Base-by-base conservation (phyloP, 805 yeast species). In the Lipomyces kockii region DNA sequence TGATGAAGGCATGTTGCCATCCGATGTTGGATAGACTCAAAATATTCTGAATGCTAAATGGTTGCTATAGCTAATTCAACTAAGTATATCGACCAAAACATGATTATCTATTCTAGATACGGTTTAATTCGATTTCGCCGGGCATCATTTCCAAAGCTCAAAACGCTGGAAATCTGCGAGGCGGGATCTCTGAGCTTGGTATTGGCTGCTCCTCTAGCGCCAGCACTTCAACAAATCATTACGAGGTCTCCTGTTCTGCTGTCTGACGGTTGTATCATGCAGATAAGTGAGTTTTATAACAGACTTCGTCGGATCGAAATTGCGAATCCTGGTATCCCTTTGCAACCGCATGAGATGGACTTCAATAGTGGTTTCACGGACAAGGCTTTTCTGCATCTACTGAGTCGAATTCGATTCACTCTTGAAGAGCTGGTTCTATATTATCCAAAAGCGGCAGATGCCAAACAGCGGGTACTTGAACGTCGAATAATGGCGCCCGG, bases 241-340 rank as follows among this genome's bases (percentile, higher is more conserved):
- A 52, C 55, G 2, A 25, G 55, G 11, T 52, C 55, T 6, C 34
- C 55, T 11, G 55, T 52, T 17, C 29, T 52, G n/a, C 55, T 52
- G n/a, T 52, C 55, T 7, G 55, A 25, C n/a, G 55, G 55, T n/a
- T 52, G 34, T 25, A 52, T 52, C 55, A 11, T 29, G 27, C 55
- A 29, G 34, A 25, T 52, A 25, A 17, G 34, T 29, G 55, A 25
- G 27, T 29, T 52, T 29, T 52, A 52, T 29, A 4, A 8, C 55
- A 52, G n/a, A 12, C 55, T 52, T 29, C 55, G 55, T 20, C 55
- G 55, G 8, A 29, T 52, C 34, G 55, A 52, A 52, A 25, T 52
- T 29, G 55, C 55, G n/a, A 52, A 52, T 9, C 55, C 55, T 11
- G 55, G 55, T 22, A 52, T 52, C 55, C 55, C 34, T 52, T 29